Evolutionary conservation across 345 rosid species (phyloP).

Genomic region (Clausena lansium): DNA sequence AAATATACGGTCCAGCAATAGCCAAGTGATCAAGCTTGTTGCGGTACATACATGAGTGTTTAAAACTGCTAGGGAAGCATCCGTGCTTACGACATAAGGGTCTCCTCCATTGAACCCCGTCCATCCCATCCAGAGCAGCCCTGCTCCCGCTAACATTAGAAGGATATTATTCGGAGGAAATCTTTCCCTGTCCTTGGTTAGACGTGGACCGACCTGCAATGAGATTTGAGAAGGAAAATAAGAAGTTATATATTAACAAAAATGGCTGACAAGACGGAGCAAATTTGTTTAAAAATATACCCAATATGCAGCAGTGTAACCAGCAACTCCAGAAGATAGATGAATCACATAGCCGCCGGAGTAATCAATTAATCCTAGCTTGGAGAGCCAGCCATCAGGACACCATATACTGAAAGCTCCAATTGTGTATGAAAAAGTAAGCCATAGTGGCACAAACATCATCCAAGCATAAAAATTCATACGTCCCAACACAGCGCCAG

Average conservation of each 20-base stretch:
- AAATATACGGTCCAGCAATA: constrained; percentile 30
- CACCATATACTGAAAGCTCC: constrained; percentile 44
- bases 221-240: neutral
- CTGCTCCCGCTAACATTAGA: constrained; percentile 49
- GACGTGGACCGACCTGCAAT: constrained; percentile 45
- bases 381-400: constrained; percentile 30
- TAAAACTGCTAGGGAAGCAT: constrained; percentile 46
- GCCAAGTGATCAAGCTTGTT: constrained; percentile 48
- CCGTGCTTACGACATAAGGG: constrained; percentile 30
- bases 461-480: constrained; percentile 54
- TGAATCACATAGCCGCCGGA: constrained; percentile 58
- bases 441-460: constrained; percentile 50
- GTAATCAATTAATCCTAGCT: constrained; percentile 41
- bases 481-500: constrained; percentile 37
- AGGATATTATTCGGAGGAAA: constrained; percentile 54
- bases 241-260: neutral
- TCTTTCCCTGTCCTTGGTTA: constrained; percentile 43
- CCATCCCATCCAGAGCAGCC: constrained; percentile 60
- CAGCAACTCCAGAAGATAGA: constrained; percentile 46
- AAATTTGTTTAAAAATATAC: constrained; percentile 24
- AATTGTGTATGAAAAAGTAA: constrained; percentile 42
- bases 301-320: constrained; percentile 51
- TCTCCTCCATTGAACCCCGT: constrained; percentile 61
- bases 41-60: constrained; percentile 55
- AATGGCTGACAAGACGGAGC: neutral